Evolutionary conservation across 495 filamentous ascomycete species (phyloP).

Genomic region (Parathielavia hyrcaniae): DNA sequence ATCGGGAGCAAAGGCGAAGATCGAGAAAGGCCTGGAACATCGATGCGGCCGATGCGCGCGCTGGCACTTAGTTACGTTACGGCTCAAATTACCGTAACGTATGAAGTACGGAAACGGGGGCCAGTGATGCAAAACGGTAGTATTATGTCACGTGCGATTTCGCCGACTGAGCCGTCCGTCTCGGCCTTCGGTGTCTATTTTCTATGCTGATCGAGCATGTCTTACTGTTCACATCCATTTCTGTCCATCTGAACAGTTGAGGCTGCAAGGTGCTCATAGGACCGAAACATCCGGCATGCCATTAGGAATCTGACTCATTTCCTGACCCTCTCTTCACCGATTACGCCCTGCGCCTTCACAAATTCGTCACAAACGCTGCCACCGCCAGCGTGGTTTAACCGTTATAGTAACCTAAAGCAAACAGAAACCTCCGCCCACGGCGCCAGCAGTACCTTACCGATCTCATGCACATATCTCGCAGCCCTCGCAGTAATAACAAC

Average conservation of each 20-base stretch:
- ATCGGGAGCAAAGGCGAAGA: no score
- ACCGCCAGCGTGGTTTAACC: neutral
- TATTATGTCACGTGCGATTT: no score
- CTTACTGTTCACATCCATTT: neutral
- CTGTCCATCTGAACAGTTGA: neutral
- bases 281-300: neutral
- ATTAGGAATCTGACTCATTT: neutral
- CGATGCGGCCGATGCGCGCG: no score
- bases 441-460: neutral
- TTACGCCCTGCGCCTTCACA: slow-evolving; percentile 6
- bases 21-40: no score
- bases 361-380: neutral
- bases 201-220: no score
- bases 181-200: no score
- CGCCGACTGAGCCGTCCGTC: no score
- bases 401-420: neutral
- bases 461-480: neutral
- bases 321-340: slow-evolving; percentile 1
- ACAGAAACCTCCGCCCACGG: neutral
- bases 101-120: no score
- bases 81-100: no score
- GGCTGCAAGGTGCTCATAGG: neutral
- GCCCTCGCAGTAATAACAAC: neutral
- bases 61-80: no score
- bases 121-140: no score